Evolutionary conservation across 768 basidiomycete species (phyloP).

Genomic region (Tylopilus sp.): DNA sequence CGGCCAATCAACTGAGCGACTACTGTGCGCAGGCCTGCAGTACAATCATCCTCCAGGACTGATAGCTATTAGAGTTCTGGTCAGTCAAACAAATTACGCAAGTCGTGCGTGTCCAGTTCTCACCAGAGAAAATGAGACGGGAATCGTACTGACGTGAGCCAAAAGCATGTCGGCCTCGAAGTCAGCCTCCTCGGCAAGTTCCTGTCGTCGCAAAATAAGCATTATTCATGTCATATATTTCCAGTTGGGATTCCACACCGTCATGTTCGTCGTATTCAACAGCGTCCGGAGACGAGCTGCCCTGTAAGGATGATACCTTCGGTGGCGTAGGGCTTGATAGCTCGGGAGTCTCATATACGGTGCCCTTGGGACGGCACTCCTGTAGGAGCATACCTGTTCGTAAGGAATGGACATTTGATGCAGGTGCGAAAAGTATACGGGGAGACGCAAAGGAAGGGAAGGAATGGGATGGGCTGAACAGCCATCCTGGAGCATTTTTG

Average conservation of each 20-base stretch:
- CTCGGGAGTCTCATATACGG: slow-evolving; percentile 23
- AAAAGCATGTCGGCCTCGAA: slow-evolving; percentile 2
- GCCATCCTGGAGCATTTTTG: slow-evolving; percentile 15
- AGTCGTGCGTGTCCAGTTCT: not conserved
- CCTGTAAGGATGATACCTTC: slow-evolving; percentile 24
- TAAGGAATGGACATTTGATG: slow-evolving; percentile 21
- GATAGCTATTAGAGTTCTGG: slow-evolving; percentile 4
- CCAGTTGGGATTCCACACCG: slow-evolving; percentile 5
- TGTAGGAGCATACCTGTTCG: slow-evolving; percentile 10
- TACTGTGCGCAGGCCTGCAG: slow-evolving; percentile 16
- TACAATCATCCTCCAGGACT: slow-evolving; percentile 19
- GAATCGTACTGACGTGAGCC: not conserved
- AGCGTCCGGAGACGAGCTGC: not conserved
- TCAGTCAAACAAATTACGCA: slow-evolving; percentile 6
- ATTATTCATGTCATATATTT: not conserved
- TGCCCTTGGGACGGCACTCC: slow-evolving; percentile 2
- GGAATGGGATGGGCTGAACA: slow-evolving; percentile 1
- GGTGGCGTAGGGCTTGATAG: slow-evolving; percentile 14
- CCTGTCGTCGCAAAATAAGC: slow-evolving; percentile 14
- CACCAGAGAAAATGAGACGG: slow-evolving; percentile 15
- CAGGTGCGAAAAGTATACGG: not conserved
- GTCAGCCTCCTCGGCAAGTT: slow-evolving; percentile 9
- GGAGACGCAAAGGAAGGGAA: not conserved
- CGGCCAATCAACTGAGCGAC: slow-evolving; percentile 19
- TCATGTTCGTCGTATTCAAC: not conserved